Percentiles rank a stretch among this genome's conserved stretches.
Conservation (phyloP, 371 early-diverging fungal genomes). For the Mucor plumbeus region DNA sequence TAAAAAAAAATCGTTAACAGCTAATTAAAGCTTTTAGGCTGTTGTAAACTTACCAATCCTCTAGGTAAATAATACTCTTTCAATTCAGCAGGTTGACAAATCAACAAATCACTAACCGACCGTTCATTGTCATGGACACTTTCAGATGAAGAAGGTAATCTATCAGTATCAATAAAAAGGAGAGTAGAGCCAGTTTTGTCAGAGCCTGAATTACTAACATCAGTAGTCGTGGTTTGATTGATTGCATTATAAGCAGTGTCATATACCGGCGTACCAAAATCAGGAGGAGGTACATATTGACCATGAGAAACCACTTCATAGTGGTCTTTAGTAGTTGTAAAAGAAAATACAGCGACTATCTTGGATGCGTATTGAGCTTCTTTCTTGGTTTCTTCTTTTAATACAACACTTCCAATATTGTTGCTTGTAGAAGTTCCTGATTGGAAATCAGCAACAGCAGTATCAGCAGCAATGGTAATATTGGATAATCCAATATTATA, state of each 20-base stretch:
- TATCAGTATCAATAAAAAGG: neutral
- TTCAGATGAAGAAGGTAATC: too few species aligned
- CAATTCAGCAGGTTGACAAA: neutral
- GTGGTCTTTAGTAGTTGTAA: too few species aligned
- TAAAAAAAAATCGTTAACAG: neutral
- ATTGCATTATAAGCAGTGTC: neutral
- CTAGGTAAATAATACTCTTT: neutral
- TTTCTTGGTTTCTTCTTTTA: neutral
- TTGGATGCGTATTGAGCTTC: neutral
- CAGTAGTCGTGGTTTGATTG: neutral
- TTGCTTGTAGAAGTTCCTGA: too few species aligned
- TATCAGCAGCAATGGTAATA: too few species aligned
- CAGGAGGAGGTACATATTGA: neutral
- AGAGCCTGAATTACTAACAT: neutral
- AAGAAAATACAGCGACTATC: too few species aligned
- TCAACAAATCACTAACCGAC: neutral
- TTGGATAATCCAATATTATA: too few species aligned
- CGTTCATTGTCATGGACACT: neutral
- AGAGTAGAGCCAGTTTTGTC: neutral
- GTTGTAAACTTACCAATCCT: neutral
- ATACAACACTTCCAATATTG: too few species aligned
- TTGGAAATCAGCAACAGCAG: too few species aligned
- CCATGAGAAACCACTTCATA: too few species aligned
- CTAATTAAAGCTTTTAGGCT: too few species aligned
- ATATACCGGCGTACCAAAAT: neutral